Percentiles rank a stretch among this genome's conserved stretches.
Evolutionary conservation across 2,329 filamentous ascomycete genomes (phyloP).

Genomic region (Mariannaea elegans): DNA sequence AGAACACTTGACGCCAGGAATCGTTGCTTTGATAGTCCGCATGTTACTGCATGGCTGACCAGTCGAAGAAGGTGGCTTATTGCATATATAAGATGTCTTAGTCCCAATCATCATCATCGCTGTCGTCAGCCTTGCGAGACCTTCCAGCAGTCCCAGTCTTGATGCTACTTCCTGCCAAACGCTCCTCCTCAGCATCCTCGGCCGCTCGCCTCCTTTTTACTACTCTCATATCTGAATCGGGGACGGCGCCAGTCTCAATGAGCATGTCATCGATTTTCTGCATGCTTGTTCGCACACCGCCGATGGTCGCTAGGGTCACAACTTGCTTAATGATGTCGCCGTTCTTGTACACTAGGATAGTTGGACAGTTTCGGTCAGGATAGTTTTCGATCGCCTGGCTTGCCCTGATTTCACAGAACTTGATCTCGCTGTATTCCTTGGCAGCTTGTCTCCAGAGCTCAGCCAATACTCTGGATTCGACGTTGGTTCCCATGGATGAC

Average conservation of each 20-base stretch:
- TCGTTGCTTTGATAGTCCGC: conserved; percentile 1
- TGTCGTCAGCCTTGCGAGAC: conserved; percentile 53
- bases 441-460: conserved; percentile 90
- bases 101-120: conserved; percentile 72
- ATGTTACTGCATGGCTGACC: background rate
- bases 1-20: background rate
- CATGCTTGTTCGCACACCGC: conserved; percentile 75
- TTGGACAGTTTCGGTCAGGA: conserved; percentile 93
- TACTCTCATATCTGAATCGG: conserved; percentile 80
- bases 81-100: conserved; percentile 46
- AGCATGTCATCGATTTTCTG: conserved; percentile 82
- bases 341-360: conserved; percentile 90
- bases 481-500: conserved; percentile 79
- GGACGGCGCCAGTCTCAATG: conserved; percentile 82
- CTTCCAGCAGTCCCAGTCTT: conserved; percentile 59
- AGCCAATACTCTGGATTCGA: conserved; percentile 83
- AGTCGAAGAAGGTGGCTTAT: conserved; percentile 1
- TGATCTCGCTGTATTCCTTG: conserved; percentile 87
- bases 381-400: conserved; percentile 97
- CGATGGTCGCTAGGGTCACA: conserved; percentile 84
- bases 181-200: conserved; percentile 69
- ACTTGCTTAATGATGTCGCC: conserved; percentile 92
- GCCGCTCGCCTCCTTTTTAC: conserved; percentile 67
- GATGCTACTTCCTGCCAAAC: conserved; percentile 58
- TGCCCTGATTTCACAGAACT: conserved; percentile 95